phyloP scores from a whole-genome alignment of 2,329 filamentous ascomycete genomes.

The Diaporthe velutina region DNA sequence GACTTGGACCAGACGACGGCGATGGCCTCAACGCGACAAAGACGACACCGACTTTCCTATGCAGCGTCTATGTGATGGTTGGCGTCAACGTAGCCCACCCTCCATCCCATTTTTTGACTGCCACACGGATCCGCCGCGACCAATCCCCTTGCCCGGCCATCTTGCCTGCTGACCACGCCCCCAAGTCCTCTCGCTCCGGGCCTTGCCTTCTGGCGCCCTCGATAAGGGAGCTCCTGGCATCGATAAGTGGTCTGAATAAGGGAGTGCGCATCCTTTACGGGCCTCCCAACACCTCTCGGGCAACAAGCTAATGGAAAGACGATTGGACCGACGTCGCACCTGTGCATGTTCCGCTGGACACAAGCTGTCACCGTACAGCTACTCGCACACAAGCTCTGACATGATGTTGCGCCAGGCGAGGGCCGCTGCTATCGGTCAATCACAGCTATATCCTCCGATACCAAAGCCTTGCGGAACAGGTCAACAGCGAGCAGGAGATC shows the following conservation, averaged over 20 bases:
- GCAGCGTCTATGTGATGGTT: slow-evolving; percentile 4
- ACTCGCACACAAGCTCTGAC: slow-evolving; percentile 4
- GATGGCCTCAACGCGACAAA: slow-evolving; percentile 6
- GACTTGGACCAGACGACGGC: background rate
- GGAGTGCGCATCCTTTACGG: background rate
- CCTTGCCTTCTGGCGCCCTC: slow-evolving; percentile 25
- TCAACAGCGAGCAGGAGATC: background rate
- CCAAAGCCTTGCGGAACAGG: background rate
- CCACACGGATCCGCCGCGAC: background rate
- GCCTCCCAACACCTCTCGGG: slow-evolving; percentile 26
- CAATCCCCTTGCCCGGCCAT: slow-evolving; percentile 12
- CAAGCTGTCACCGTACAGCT: slow-evolving; percentile 5
- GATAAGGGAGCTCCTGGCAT: background rate
- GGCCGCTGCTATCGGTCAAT: background rate
- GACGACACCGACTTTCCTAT: slow-evolving; percentile 12
- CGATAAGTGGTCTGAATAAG: background rate
- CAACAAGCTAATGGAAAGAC: slow-evolving; percentile 4
- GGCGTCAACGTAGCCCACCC: slow-evolving; percentile 23
- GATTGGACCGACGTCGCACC: slow-evolving; percentile 24
- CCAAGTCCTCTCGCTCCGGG: slow-evolving; percentile 10
- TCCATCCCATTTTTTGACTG: background rate
- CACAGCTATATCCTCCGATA: background rate
- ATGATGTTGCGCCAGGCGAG: slow-evolving; percentile 1
- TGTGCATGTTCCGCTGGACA: slow-evolving; percentile 15
- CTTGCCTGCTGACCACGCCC: slow-evolving; percentile 31